Conservation (phyloP, 805 yeast genomes). For the Jamesozyma hellenica region DNA sequence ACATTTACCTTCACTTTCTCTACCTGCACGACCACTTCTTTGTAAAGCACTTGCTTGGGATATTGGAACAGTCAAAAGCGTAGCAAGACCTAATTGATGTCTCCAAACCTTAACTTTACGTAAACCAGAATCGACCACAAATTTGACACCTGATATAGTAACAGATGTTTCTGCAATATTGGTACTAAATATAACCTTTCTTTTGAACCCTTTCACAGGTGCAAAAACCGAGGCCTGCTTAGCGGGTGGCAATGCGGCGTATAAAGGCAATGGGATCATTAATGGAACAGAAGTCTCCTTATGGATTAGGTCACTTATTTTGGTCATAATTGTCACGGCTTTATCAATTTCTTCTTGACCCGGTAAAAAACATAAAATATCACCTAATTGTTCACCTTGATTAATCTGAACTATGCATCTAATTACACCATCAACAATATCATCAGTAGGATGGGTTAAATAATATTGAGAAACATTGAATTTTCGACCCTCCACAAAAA, state of each 20-base stretch:
- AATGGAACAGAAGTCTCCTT: slow-evolving; percentile 53
- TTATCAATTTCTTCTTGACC: slow-evolving; percentile 98
- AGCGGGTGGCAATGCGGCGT: slow-evolving; percentile 85
- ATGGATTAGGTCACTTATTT: slow-evolving; percentile 56
- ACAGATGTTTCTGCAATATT: slow-evolving; percentile 97
- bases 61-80: slow-evolving; percentile 82
- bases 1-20: slow-evolving; percentile 88
- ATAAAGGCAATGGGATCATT: slow-evolving; percentile 71
- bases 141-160: slow-evolving; percentile 88
- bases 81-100: slow-evolving; percentile 85
- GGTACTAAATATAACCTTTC: slow-evolving; percentile 86
- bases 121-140: slow-evolving; percentile 86
- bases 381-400: slow-evolving; percentile 69
- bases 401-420: slow-evolving; percentile 72
- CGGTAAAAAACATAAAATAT: slow-evolving; percentile 82
- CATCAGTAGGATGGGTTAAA: slow-evolving; percentile 55
- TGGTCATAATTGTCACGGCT: slow-evolving; percentile 51
- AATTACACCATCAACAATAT: slow-evolving; percentile 70
- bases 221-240: slow-evolving; percentile 76
- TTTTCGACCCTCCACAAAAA: slow-evolving; percentile 83
- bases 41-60: slow-evolving; percentile 93
- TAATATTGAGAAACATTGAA: slow-evolving; percentile 72
- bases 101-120: slow-evolving; percentile 93
- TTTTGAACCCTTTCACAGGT: slow-evolving; percentile 48
- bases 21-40: slow-evolving; percentile 98